phyloP scores from a whole-genome alignment of 768 basidiomycete species.

The Suillus discolor region DNA sequence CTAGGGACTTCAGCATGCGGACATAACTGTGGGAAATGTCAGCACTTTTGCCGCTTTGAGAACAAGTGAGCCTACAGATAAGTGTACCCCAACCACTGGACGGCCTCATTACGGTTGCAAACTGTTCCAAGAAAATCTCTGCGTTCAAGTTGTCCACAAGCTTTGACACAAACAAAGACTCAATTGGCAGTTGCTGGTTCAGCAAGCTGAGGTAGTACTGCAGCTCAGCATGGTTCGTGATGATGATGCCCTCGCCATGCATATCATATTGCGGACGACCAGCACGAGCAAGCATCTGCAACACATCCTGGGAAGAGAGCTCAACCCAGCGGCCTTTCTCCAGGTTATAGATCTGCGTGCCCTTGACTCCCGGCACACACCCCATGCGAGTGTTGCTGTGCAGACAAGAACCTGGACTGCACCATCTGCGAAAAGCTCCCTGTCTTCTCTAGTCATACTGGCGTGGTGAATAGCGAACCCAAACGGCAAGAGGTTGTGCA shows the following conservation, averaged over 20 bases:
- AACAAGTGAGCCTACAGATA: conserved; percentile 65
- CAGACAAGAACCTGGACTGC: conserved; percentile 93
- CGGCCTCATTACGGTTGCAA: conserved; percentile 93
- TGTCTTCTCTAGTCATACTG: conserved; percentile 91
- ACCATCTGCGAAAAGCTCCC: conserved; percentile 92
- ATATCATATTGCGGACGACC: conserved; percentile 98
- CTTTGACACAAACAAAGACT: conserved; percentile 90
- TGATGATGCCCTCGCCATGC: conserved; percentile 96
- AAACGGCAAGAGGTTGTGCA: conserved; percentile 91
- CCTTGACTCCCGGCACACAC: conserved; percentile 99
- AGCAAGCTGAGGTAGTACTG: conserved; percentile 95
- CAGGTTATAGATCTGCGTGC: conserved; percentile 99
- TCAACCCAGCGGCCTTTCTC: conserved; percentile 99
- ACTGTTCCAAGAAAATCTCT: conserved; percentile 93
- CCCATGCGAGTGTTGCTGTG: conserved; percentile 98
- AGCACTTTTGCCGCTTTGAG: conserved; percentile 9
- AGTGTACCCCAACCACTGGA: conserved; percentile 96
- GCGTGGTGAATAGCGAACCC: conserved; percentile 99
- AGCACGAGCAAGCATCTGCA: conserved; percentile 98
- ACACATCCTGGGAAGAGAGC: conserved; percentile 90
- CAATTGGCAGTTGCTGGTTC: conserved; percentile 98
- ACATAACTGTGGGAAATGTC: conserved; percentile 58
- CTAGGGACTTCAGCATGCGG: conserved; percentile 90
- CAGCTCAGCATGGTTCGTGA: conserved; percentile 95
- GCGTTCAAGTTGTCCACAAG: conserved; percentile 96